Evolutionary conservation across 352 stramenopile species (phyloP).

Genomic region (Phytophthora foliorum): DNA sequence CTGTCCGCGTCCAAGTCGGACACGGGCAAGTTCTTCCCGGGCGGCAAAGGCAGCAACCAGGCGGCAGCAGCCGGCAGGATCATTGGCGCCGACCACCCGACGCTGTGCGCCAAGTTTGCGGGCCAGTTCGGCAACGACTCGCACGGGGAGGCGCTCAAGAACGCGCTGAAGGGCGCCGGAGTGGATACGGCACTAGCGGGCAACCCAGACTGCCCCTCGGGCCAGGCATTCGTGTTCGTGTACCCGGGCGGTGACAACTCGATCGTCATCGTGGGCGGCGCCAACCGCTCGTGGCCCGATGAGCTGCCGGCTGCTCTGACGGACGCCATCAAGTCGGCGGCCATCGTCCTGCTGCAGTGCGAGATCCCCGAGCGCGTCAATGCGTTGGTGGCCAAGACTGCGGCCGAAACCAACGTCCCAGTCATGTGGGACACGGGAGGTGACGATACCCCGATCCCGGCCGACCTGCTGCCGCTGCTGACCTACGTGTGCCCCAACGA

Average conservation of each 20-base stretch:
- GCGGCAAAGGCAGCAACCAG: constrained; percentile 87
- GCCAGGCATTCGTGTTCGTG: constrained; percentile 87
- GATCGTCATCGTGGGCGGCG: constrained; percentile 86
- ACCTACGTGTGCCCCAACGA: constrained; percentile 84
- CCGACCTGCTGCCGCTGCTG: constrained; percentile 61
- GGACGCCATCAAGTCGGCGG: constrained; percentile 57
- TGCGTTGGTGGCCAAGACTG: constrained; percentile 54
- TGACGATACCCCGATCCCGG: constrained; percentile 68
- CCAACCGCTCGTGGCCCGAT: constrained; percentile 72
- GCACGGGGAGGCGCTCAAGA: constrained; percentile 58
- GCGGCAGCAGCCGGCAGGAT: constrained; percentile 69
- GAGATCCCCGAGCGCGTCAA: constrained; percentile 78
- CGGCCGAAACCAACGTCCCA: constrained; percentile 52
- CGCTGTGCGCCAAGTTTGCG: constrained; percentile 53
- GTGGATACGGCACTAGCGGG: constrained; percentile 56
- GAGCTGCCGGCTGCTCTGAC: constrained; percentile 45
- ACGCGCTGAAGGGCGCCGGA: constrained; percentile 36
- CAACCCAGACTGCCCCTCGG: constrained; percentile 59
- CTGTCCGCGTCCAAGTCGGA: constrained; percentile 59
- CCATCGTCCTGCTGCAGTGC: constrained; percentile 77
- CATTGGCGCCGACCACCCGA: constrained; percentile 32
- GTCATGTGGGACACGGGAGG: constrained; percentile 87
- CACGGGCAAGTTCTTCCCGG: constrained; percentile 73
- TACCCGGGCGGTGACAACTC: constrained; percentile 87
- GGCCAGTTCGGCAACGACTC: constrained; percentile 84